Evolutionary conservation across 306 rosid species (phyloP).

Genomic region (Vachellia collinsii): DNA sequence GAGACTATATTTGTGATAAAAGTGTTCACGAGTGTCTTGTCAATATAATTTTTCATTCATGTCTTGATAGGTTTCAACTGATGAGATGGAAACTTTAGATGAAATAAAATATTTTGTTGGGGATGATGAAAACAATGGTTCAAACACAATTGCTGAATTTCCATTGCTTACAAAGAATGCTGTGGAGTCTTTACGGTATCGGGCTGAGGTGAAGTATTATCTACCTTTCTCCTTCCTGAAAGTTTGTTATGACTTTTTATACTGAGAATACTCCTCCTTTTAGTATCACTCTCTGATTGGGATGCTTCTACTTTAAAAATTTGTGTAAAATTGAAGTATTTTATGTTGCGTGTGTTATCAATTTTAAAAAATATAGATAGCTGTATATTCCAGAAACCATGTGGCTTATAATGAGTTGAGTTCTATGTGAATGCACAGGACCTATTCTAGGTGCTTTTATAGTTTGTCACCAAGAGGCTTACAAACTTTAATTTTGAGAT

Average conservation of each 20-base stretch:
- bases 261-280: slow-evolving; percentile 16
- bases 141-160: slow-evolving; percentile 62
- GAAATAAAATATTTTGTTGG: slow-evolving; percentile 74
- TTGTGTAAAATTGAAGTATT: slow-evolving; percentile 12
- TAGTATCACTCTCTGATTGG: neutral
- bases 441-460: neutral
- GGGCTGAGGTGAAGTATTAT: slow-evolving; percentile 78
- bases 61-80: slow-evolving; percentile 71
- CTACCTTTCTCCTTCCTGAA: slow-evolving; percentile 30
- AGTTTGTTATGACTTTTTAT: slow-evolving; percentile 2
- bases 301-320: neutral
- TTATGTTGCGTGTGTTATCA: neutral
- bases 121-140: slow-evolving; percentile 61
- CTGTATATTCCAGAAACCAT: neutral
- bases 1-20: slow-evolving; percentile 19
- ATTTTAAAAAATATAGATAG: neutral
- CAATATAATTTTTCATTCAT: slow-evolving; percentile 11
- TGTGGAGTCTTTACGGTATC: slow-evolving; percentile 86
- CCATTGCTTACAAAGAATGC: slow-evolving; percentile 74
- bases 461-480: neutral
- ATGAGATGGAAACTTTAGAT: slow-evolving; percentile 79
- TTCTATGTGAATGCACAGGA: neutral
- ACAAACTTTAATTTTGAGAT: neutral
- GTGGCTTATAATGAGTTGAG: neutral
- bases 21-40: neutral